Base-by-base conservation (phyloP, 2,329 filamentous ascomycete species). In the Cladosporium sp. region DNA sequence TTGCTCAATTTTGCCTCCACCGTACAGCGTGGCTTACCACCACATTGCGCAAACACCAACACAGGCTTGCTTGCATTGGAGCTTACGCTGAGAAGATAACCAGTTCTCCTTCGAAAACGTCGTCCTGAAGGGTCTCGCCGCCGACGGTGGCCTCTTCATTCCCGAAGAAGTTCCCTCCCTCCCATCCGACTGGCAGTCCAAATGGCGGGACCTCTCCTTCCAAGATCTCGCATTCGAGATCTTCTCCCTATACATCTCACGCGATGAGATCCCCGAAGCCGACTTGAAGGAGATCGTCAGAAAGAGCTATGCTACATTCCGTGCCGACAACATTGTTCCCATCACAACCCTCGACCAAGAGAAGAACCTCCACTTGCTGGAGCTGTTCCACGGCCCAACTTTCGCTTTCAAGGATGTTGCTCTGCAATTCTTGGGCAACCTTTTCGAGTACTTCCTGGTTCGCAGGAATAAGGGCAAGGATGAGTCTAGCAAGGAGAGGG, bases 361-460 rank as follows among this genome's bases (percentile, higher is more conserved):
- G 67, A 83, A 86, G 70, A 90, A 94, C 76, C 83, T 97, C 49
- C 88, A 97, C 76, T 83, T 97, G 64, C 86, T 99, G 36, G 95
- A 99, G 79, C 86, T 99, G 51, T 99, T 98, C 84, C 94, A 98
- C 77, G 95, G 95, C 1, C 95, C 93, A 5, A 98, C 90, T 0
- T 97, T 93, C 76, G 91, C 94, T 2, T 98, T 98, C 83, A 97
- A 98, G 80, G 94, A 98, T 79, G 91, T 93, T 60, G 93, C 93
- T 18, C 83, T 98, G 68, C 94, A 98, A 73, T 95, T 97, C 75
- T 82, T 99, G 2, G 95, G 95, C n/a, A 98, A 99, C 74, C 83
- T 99, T 2, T 98, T 96, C 70, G 91, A 96, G 78, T 95, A 94
- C 78, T 94, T 95, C 77, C 83, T 95, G 14, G 85, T 89, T 5